These are phyloP conservation scores for Zarea fungicola DNA, from an alignment of 2,329 filamentous ascomycete genomes.

Conservation along the genomic window DNA sequence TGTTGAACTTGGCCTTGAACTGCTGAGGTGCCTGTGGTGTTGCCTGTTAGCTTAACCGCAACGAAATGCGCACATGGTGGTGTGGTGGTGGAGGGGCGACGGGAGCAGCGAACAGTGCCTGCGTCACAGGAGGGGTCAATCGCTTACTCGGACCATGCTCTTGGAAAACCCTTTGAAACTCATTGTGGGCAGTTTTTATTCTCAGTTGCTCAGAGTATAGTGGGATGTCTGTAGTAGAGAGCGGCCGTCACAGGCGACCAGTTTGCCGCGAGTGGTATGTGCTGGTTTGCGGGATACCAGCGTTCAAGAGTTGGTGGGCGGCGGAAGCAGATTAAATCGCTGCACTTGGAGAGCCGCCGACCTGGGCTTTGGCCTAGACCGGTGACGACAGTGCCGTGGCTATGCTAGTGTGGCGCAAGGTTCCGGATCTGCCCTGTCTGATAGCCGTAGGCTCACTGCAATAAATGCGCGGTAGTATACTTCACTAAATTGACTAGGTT, in stretches of 20 bases:
- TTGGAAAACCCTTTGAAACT: constrained; percentile 97
- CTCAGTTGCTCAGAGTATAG: not conserved
- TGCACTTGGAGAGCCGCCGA: not conserved
- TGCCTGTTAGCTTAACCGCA: constrained; percentile 1
- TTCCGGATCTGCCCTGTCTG: not conserved
- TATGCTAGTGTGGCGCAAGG: constrained; percentile 15
- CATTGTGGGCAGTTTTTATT: constrained; percentile 50
- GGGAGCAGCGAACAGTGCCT: no score
- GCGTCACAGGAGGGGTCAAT: constrained; percentile 17
- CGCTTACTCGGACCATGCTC: constrained; percentile 72
- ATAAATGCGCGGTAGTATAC: no score
- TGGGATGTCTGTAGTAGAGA: not conserved
- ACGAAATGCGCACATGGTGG: constrained; percentile 3
- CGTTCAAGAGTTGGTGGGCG: not conserved
- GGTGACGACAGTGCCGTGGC: constrained; percentile 16
- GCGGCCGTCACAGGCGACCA: constrained; percentile 11
- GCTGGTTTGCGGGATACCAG: constrained; percentile 4
- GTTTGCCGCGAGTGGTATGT: constrained; percentile 11
- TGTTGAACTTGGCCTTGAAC: constrained; percentile 87
- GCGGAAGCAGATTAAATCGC: constrained; percentile 10
- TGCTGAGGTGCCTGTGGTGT: constrained; percentile 73
- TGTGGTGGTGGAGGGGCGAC: constrained; percentile 13
- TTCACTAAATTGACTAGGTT: no score
- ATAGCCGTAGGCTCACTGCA: no score
- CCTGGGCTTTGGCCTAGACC: constrained; percentile 10